Base-by-base conservation (phyloP, 306 rosid genomes). In the Citrullus colocynthis region DNA sequence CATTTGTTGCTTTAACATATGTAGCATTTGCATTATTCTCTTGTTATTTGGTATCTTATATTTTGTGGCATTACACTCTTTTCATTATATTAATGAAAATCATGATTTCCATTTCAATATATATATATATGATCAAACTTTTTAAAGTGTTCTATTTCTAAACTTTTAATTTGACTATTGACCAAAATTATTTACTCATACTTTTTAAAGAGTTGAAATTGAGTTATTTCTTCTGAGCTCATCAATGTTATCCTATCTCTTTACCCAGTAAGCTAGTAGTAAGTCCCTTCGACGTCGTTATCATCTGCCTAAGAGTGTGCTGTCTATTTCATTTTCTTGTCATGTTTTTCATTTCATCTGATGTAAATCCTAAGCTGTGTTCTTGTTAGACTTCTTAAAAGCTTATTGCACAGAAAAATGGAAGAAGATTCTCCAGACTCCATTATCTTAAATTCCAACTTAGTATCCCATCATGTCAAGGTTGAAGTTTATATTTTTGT, bases 321-420 rank as follows among this genome's bases (percentile, higher is more conserved):
- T 49, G 77, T 73, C 77, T 7, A 12, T 48, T 73, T 49, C 61
- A 73, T 73, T 13, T 45, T 71, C 59, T 72, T 71, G 48, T 71
- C 39, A 71, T 71, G 57, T 21, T 30, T 21, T 49, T 44, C 76
- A 13, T 49, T 48, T 28, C 42, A 14, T 48, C 60, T 49, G 61
- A 73, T 73, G 77, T 7, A 72, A 72, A 72, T 17, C 41, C 41
- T 48, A 48, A 73, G 60, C 61, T 17, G 77, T 49, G 76, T 44
- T 48, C 58, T 15, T 71, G 49, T 71, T 45, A 20, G 58, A 45
- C 76, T 71, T 48, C 58, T 71, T 71, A 58, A 48, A 71, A 71
- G 76, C 76, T 70, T 70, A 70, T 45, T 45, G 75, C 13, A 15
- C 28, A 3, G 77, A 49, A 48, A 70, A 48, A 48, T 71, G 34